Evolutionary conservation across 768 basidiomycete genomes (phyloP).

Genomic region (Mycena olivaceomarginata): DNA sequence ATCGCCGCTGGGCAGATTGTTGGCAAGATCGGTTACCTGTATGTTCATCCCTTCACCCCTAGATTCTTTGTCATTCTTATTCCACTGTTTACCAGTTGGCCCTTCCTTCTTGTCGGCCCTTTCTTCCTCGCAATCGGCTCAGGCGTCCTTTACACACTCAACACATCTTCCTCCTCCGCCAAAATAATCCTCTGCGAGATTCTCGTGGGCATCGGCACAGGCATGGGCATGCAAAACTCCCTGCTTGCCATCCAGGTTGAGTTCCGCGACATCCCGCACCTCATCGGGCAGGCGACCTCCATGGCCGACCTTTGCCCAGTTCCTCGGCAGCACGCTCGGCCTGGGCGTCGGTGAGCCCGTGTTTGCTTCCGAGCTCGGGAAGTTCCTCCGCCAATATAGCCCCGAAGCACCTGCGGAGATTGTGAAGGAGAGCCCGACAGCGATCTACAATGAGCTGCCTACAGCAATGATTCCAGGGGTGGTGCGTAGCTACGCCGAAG

Average conservation of each 20-base stretch:
- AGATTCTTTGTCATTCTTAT: neutral
- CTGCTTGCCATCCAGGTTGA: constrained; percentile 42
- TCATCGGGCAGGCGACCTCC: neutral
- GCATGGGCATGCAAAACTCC: constrained; percentile 42
- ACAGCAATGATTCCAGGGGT: neutral
- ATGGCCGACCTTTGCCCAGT: neutral
- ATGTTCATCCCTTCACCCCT: neutral
- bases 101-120: constrained; percentile 18
- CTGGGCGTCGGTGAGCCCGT: neutral
- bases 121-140: constrained; percentile 34
- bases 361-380: neutral
- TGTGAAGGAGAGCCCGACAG: neutral
- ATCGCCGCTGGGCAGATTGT: neutral
- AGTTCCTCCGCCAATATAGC: neutral
- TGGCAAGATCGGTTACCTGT: neutral
- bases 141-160: constrained; percentile 27
- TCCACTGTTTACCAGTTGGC: neutral
- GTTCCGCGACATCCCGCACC: constrained; percentile 10
- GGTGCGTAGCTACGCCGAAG: neutral
- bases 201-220: constrained; percentile 34
- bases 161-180: constrained; percentile 6
- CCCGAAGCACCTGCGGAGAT: neutral
- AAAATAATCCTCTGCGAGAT: constrained; percentile 34
- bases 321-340: neutral
- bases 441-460: neutral